Evolutionary conservation across 495 filamentous ascomycete species (phyloP), one percentile per base, ranked within the genome.

Genomic region (Barbatosphaeria neglecta): DNA sequence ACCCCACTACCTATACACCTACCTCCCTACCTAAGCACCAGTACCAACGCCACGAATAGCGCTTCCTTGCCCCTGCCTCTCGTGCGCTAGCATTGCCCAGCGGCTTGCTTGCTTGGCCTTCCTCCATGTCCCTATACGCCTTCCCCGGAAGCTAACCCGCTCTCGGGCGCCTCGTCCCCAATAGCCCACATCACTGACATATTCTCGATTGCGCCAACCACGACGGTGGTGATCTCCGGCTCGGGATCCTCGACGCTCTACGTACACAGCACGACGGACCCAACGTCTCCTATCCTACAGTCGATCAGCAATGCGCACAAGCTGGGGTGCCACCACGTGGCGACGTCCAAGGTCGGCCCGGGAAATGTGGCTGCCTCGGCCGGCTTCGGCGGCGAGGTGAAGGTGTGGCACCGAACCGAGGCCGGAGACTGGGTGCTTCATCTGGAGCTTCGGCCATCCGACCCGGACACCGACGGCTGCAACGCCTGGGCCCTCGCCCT

Each of bases 401-500:
- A 84, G 59, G 69, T 90, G 47, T 98, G 92, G 92, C 63, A 56
- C 16, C 69, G 74, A 37, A 62, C 74, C 28, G 72, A 79, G 8
- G 65, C 67, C 17, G 45, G 80, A 68, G 78, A 73, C 49, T 64
- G 75, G 77, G 57, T 67, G 39, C 48, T 50, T 45, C 59, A 52
- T 43, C 65, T 54, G 49, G 58, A 68, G 38, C 31, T 71, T 8
- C 47, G 58, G 10, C 49, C 55, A 9, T 20, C 49, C n/a, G 62
- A 62, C 5, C 67, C 68, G 23, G 72, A 74, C 40, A 67, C 67
- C 23, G 72, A 74, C 38, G 67, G 78, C 35, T 77, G 82, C 23
- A 83, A 87, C 47, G 68, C 81, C 2, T 98, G 92, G 92, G 89
- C 90, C 0, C 70, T 96, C 40, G 80, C 87, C 2, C 72, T 98